Base-by-base conservation (phyloP, 352 stramenopile species). In the Globisporangium ultimum region DNA sequence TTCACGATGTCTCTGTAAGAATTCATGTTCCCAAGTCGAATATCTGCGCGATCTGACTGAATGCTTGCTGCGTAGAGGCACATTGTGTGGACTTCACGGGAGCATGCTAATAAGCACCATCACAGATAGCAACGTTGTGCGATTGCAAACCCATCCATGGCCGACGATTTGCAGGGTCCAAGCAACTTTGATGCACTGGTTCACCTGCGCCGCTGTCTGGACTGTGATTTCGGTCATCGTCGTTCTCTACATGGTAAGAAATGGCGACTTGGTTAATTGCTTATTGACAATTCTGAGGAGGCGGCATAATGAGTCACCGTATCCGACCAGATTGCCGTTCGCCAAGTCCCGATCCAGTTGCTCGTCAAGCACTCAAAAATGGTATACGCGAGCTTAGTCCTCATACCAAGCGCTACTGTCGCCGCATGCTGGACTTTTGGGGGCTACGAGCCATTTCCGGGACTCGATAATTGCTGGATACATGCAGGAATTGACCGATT, bases 391-490 rank as follows among this genome's bases (percentile, higher is more conserved):
- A 70, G 57, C 34, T 47, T 74, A 17, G 7, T 62, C 17, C 55
- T 68, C 2, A 22, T 70, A 10, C 67, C 64, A 12, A 55, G 60
- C 24, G 52, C 63, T 21, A 60, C 60, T 1, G 67, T 72, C 4
- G 46, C 32, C 11, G 53, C 53, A 36, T 74, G 67, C 60, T 74
- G 57, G 24, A 52, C 59, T 22, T 74, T 74, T 21, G 64, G 52
- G 2, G 53, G 52, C 42, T 74, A 71, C 22, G 64, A 64, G 4
- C 67, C 67, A 32, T 74, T 71, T 32, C 60, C 56, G 20, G 67
- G 64, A 5, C 64, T 72, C 28, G 64, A 76, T 53, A 72, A 70
- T 28, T 76, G 68, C 58, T 76, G 64, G 68, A 72, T 76, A 54
- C 54, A 64, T n/a, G 60, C 60, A 9, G 61, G 57, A n/a, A 40